Base-by-base conservation (phyloP, 371 early-diverging fungal species). In the Mortierella sp. region DNA sequence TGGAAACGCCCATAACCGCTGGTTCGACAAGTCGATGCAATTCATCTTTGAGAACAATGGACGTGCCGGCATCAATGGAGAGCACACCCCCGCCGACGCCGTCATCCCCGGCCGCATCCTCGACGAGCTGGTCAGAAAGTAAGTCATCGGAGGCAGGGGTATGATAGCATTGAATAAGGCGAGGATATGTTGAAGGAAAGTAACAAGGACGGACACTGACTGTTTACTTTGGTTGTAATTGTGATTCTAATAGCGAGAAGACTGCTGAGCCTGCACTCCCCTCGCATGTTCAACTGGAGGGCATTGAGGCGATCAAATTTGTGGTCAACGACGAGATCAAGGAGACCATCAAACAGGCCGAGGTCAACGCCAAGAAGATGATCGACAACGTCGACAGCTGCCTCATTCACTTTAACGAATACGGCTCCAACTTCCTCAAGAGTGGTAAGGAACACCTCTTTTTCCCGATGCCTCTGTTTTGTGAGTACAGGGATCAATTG, bases 11-110 rank as follows among this genome's bases (percentile, higher is more conserved):
- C 85, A 80, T 40, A 99, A 99, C 87, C 91, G 99, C 37, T 99
- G 98, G 98, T 97, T 96, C 87, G 98, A 99, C 89, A 99, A 98
- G 88, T 87, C 95, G 22, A 85, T 99, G 65, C 94, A 95, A 80
- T 85, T 98, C 64, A 93, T 97, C 75, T 93, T 97, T 31, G 89
- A 95, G 64, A 92, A 87, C 77, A 94, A 92, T 72, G 99, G 97
- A 31, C 92, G 95, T 55, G 94, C 95, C 43, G 99, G 98, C 73
- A 89, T 96, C 74, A 99, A 97, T 86, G 97, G 98, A 52, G 98
- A 99, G 92, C 96, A 97, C 82, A 89, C 97, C 8, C 96, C 98
- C 31, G 93, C 93, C 4, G 98, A 98, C 86, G 98, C 98, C 9
- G 95, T 97, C 47, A 92, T 95, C 53, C 96, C 97, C 29, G 94